Evolutionary conservation across 1,139 yeast species (phyloP).

Genomic region (Fermentozyma sake): DNA sequence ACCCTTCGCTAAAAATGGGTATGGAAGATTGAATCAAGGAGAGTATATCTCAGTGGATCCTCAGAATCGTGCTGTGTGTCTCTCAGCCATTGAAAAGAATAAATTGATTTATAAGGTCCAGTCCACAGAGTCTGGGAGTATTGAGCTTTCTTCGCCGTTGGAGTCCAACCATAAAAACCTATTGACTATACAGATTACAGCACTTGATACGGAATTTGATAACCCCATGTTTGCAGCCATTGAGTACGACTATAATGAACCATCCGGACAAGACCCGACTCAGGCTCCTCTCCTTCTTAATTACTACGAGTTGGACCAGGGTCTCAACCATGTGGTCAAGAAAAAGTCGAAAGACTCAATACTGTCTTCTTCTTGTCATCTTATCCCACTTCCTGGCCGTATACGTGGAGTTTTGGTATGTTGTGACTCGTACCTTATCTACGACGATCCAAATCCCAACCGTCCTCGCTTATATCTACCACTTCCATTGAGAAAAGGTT

Average conservation of each 20-base stretch:
- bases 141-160: conserved; percentile 66
- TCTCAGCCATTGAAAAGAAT: conserved; percentile 69
- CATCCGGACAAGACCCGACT: too few species aligned
- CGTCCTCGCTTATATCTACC: conserved; percentile 21
- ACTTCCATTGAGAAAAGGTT: conserved; percentile 40
- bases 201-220: conserved; percentile 71
- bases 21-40: conserved; percentile 75
- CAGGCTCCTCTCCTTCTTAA: conserved; percentile 31
- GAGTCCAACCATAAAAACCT: conserved; percentile 54
- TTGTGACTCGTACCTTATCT: conserved; percentile 27
- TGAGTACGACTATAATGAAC: conserved; percentile 49
- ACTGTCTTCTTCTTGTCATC: too few species aligned
- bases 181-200: conserved; percentile 53
- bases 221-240: conserved; percentile 82
- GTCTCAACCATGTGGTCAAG: conserved; percentile 69
- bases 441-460: conserved; percentile 15
- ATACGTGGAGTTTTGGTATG: conserved; percentile 40
- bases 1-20: conserved; percentile 71
- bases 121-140: conserved; percentile 34
- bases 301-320: conserved; percentile 80
- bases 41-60: conserved; percentile 73
- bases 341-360: conserved; percentile 22
- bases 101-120: conserved; percentile 57
- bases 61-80: conserved; percentile 62
- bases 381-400: conserved; percentile 31